Percentiles rank a stretch among this genome's conserved stretches.
phyloP scores from a whole-genome alignment of 805 yeast species.

The Ogataea ganodermae region DNA sequence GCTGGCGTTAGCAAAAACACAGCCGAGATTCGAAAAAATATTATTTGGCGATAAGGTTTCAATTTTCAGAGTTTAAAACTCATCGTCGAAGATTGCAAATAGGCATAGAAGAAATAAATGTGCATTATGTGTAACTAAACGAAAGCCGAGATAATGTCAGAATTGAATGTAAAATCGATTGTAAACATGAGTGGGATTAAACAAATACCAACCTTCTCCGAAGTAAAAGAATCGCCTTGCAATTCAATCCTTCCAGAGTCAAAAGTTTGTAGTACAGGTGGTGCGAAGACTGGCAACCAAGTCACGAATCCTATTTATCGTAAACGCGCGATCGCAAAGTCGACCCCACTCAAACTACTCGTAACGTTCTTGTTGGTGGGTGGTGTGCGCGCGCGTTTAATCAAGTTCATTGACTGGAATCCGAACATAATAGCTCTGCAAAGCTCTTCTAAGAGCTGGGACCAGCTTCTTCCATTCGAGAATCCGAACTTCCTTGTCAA shows the following conservation, averaged over 20 bases:
- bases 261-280: not conserved
- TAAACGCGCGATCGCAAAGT: not conserved
- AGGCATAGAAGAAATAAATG: not conserved
- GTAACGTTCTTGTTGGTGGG: not conserved
- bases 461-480: conserved; percentile 59
- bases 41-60: not conserved
- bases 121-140: not conserved
- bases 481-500: conserved; percentile 67
- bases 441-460: conserved; percentile 62
- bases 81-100: not conserved
- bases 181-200: not conserved
- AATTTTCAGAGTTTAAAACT: not conserved
- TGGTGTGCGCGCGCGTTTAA: not conserved
- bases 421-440: conserved; percentile 65
- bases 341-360: not conserved
- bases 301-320: not conserved
- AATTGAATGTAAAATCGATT: not conserved
- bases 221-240: not conserved
- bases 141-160: not conserved
- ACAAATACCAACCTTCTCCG: not conserved
- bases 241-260: no score
- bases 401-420: conserved; percentile 40
- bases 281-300: not conserved
- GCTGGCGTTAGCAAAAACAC: not conserved
- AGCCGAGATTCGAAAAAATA: not conserved